These are phyloP conservation scores for Rachicladosporium sp. DNA, from an alignment of 2,329 filamentous ascomycete species.

Conservation along the genomic window DNA sequence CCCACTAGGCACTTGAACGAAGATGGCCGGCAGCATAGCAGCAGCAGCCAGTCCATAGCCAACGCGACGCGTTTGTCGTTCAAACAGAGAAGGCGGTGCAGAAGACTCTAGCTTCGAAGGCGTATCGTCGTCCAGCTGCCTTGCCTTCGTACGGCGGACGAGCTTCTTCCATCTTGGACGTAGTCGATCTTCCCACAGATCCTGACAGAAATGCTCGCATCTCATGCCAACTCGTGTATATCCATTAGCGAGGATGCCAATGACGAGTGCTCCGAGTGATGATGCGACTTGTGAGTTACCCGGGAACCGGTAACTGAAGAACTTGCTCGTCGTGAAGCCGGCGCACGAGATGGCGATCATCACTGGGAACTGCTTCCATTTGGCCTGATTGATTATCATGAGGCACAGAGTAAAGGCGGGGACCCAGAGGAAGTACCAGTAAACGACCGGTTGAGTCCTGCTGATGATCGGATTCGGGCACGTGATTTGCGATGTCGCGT, in stretches of 20 bases:
- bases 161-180: constrained; percentile 25
- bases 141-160: constrained; percentile 21
- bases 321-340: constrained; percentile 66
- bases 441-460: constrained; percentile 4
- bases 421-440: constrained; percentile 58
- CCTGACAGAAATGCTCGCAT: constrained; percentile 43
- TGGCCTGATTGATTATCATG: constrained; percentile 68
- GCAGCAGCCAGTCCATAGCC: constrained; percentile 73
- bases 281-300: constrained; percentile 64
- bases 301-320: constrained; percentile 52
- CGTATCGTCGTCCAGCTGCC: constrained; percentile 2
- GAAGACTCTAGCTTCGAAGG: constrained; percentile 14
- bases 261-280: constrained; percentile 62
- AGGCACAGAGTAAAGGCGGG: constrained; percentile 60
- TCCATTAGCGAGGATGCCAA: constrained; percentile 67
- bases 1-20: constrained; percentile 52
- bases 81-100: constrained; percentile 18
- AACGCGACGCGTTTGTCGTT: constrained; percentile 31
- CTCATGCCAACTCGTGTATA: constrained; percentile 58
- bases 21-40: constrained; percentile 77
- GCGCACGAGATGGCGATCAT: constrained; percentile 63
- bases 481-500: constrained; percentile 31
- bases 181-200: constrained; percentile 41
- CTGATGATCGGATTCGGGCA: constrained; percentile 37
- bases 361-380: constrained; percentile 62